A percentile compares a stretch with the other conserved stretches of the same genome.
phyloP scores from a whole-genome alignment of 1,284 basidiomycete genomes.

The Melanopsichium pennsylvanicum region DNA sequence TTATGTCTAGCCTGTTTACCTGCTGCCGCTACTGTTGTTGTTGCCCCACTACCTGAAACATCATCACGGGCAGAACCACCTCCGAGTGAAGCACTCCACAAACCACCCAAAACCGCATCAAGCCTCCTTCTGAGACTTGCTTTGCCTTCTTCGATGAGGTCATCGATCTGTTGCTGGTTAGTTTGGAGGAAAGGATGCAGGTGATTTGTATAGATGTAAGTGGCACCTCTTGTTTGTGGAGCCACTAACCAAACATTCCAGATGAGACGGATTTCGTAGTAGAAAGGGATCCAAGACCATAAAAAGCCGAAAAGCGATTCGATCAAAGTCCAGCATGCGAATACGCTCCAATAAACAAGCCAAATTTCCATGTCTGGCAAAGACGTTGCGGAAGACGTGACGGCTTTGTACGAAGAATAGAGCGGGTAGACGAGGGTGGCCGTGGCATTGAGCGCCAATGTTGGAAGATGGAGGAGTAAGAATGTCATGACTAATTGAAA shows the following conservation, averaged over 20 bases:
- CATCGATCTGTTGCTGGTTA: slow-evolving; percentile 82
- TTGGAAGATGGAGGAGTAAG: slow-evolving; percentile 48
- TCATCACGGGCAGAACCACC: background rate
- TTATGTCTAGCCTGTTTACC: slow-evolving; percentile 19
- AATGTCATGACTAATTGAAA: slow-evolving; percentile 32
- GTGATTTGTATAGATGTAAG: slow-evolving; percentile 78
- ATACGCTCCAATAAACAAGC: slow-evolving; percentile 62
- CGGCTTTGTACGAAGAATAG: slow-evolving; percentile 58
- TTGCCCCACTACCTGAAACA: too few species aligned
- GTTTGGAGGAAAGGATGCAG: slow-evolving; percentile 79
- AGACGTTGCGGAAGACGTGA: slow-evolving; percentile 41
- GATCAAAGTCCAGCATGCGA: slow-evolving; percentile 42
- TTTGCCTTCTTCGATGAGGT: slow-evolving; percentile 70
- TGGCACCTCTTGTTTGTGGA: slow-evolving; percentile 71
- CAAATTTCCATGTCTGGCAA: slow-evolving; percentile 58
- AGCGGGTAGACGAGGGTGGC: slow-evolving; percentile 55
- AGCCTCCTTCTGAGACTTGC: background rate
- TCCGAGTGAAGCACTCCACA: slow-evolving; percentile 15
- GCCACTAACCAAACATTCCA: slow-evolving; percentile 61
- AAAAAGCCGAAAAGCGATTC: slow-evolving; percentile 55
- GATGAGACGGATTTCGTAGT: slow-evolving; percentile 53
- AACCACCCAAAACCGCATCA: slow-evolving; percentile 10
- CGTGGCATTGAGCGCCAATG: slow-evolving; percentile 41
- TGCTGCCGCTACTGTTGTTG: background rate
- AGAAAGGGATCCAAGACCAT: slow-evolving; percentile 61